Evolutionary conservation across 176 grass and related monocot genomes (phyloP).

Genomic region (Tillandsia leiboldiana): DNA sequence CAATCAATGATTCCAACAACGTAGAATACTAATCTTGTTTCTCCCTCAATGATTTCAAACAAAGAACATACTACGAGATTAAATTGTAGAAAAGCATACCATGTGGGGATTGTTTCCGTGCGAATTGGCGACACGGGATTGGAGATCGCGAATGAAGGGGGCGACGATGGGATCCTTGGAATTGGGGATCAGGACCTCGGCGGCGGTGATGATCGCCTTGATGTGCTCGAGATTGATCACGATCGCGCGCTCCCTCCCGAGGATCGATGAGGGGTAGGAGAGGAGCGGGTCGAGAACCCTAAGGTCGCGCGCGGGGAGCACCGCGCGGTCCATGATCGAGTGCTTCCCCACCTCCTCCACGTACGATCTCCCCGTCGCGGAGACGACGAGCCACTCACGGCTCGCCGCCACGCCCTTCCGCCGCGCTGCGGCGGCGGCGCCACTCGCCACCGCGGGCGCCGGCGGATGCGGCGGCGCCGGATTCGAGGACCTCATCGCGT

Average conservation of each 20-base stretch:
- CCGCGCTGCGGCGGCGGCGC: conserved; percentile 19
- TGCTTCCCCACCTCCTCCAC: conserved; percentile 50
- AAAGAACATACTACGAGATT: background rate
- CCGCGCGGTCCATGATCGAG: conserved; percentile 75
- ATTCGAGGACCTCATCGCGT: background rate
- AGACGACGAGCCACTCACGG: conserved; percentile 77
- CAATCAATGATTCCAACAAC: too few relatives aligned
- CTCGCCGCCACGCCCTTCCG: conserved; percentile 39
- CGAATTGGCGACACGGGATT: conserved; percentile 21
- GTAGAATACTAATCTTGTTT: too few relatives aligned
- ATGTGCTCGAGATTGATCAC: conserved; percentile 80
- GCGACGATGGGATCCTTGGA: conserved; percentile 35
- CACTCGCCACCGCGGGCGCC: background rate
- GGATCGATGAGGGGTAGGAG: conserved; percentile 68
- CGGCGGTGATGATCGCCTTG: conserved; percentile 63
- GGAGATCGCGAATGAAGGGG: conserved; percentile 53
- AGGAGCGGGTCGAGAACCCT: conserved; percentile 62
- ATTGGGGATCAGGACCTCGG: conserved; percentile 63
- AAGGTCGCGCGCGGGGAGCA: conserved; percentile 67
- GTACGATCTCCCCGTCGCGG: conserved; percentile 35
- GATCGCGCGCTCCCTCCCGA: conserved; percentile 68
- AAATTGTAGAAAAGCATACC: background rate
- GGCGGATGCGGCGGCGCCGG: background rate
- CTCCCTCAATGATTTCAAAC: too few relatives aligned
- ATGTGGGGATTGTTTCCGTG: background rate